Base-by-base conservation (phyloP, 2,329 filamentous ascomycete species). In the Dothistroma septosporum region DNA sequence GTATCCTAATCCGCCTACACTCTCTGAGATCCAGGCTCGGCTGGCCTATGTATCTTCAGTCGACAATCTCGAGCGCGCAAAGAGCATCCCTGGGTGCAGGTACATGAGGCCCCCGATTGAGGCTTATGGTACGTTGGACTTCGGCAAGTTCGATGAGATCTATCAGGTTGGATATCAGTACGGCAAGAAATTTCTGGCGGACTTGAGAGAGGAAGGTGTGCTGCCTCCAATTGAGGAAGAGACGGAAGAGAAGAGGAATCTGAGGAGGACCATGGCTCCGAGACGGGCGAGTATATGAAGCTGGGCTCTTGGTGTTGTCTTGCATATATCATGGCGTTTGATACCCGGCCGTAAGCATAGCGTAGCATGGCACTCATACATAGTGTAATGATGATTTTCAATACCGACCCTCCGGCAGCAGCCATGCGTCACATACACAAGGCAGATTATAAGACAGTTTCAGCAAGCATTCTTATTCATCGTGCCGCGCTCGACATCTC, bases 71-170 rank as follows among this genome's bases (percentile, higher is more conserved):
- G 94, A 99, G 76, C 84, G 92, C 41, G 94, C 94, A 24, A 99
- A 99, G 81, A 88, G 83, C 4, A 93, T 89, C 71, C 86, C 91
- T 0, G 94, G 94, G 0, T 97, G 93, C 75, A 82, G 96, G 56
- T 99, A 99, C 75, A 96, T 99, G 91, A 85, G 94, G 0, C 95
- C 95, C 4, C 94, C 94, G 0, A 89, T 99, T 64, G 94, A 97
- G 72, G 83, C 85, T 1, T 99, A 96, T 69, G 94, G 92, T 4
- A 99, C 94, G 1, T 79, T 99, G 32, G 94, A 99, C 61, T 99
- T 99, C 79, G 90, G 87, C 63, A 97, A 96, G 75, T 99, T 99
- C 75, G 93, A 97, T 70, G 95, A 99, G 80, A 93, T 99, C 57
- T 96, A 95, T 71, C 83, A 89, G 67, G 83, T 97, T 11, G 95